phyloP scores from a whole-genome alignment of 1,284 basidiomycete species.

The Puccinia horiana region DNA sequence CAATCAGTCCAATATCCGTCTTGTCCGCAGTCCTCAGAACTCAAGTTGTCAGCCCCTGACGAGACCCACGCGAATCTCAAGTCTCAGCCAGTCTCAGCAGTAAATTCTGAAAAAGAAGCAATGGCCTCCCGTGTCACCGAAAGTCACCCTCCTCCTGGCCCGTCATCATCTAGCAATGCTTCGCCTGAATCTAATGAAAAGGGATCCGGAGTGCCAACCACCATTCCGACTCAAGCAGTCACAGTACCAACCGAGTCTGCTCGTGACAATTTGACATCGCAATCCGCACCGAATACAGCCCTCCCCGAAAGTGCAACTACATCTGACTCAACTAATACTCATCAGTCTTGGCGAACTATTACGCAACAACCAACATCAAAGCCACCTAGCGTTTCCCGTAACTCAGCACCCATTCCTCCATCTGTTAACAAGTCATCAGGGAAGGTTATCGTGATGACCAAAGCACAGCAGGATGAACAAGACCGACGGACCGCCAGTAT shows the following conservation, averaged over 20 bases:
- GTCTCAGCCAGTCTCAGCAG: constrained; percentile 21
- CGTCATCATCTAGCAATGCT: not conserved
- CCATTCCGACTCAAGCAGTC: not conserved
- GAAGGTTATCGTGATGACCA: constrained; percentile 29
- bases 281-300: not conserved
- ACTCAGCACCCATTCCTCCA: not conserved
- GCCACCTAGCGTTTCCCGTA: not conserved
- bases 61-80: not conserved
- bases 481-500: constrained; percentile 45
- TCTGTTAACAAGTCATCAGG: constrained; percentile 15
- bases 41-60: not conserved
- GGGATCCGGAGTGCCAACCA: constrained; percentile 3
- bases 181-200: not conserved
- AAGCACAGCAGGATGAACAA: constrained; percentile 45
- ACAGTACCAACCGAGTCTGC: not conserved
- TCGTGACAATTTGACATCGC: not conserved
- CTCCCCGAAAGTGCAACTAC: not conserved
- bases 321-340: not conserved
- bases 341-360: constrained; percentile 35
- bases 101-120: constrained; percentile 1
- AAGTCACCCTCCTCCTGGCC: not conserved
- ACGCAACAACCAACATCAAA: constrained; percentile 17
- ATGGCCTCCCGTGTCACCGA: not conserved
- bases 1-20: constrained; percentile 31
- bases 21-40: not conserved